Conservation (phyloP, 1,284 basidiomycete genomes). For the Heterobasidion occidentale region DNA sequence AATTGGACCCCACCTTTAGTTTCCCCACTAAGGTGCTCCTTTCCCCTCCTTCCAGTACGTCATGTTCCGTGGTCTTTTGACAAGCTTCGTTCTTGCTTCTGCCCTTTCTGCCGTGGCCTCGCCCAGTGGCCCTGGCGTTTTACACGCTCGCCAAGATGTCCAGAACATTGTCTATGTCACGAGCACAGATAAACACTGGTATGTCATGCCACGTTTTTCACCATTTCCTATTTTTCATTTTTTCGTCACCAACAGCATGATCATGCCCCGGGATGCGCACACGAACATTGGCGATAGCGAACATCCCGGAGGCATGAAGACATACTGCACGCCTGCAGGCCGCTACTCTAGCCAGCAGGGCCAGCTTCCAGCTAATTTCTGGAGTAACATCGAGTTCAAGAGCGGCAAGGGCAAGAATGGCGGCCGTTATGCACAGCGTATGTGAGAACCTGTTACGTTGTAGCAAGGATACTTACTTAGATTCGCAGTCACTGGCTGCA, state of each 20-base stretch:
- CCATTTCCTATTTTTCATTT: not conserved
- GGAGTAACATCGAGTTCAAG: constrained; percentile 35
- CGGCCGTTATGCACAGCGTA: constrained; percentile 31
- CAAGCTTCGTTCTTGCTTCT: not conserved
- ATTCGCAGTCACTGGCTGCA: constrained; percentile 40
- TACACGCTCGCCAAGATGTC: constrained; percentile 17
- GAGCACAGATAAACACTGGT: constrained; percentile 32
- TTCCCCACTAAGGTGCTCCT: not conserved
- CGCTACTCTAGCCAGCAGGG: constrained; percentile 30
- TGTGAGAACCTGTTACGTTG: constrained; percentile 6
- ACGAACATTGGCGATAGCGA: constrained; percentile 48
- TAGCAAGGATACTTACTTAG: not conserved
- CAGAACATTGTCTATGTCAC: constrained; percentile 41
- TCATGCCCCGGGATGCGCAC: constrained; percentile 25
- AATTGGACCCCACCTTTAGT: not conserved
- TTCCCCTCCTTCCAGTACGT: not conserved
- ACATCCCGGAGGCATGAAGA: constrained; percentile 38
- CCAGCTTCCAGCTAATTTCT: constrained; percentile 33
- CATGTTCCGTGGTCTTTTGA: not conserved
- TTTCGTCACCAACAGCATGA: constrained; percentile 5
- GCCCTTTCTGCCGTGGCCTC: constrained; percentile 6
- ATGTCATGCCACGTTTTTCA: constrained; percentile 7
- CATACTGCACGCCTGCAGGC: constrained; percentile 35
- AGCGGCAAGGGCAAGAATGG: constrained; percentile 30
- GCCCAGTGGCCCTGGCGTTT: constrained; percentile 1